Evolutionary conservation across 2,329 filamentous ascomycete species (phyloP).

Genomic region (Monilinia aucupariae): DNA sequence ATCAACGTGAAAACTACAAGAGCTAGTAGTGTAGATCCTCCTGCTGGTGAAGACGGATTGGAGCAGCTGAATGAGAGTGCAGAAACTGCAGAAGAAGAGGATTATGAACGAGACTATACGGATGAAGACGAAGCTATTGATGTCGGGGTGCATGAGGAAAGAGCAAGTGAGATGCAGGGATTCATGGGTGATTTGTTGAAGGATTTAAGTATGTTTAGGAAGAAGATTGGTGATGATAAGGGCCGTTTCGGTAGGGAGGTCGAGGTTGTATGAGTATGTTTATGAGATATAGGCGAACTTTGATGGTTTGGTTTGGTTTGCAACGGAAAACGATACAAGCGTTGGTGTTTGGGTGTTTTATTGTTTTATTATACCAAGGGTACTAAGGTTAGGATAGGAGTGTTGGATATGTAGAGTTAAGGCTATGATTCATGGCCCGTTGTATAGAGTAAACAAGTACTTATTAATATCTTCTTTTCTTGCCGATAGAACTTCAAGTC

Average conservation of each 20-base stretch:
- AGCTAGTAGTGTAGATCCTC: constrained; percentile 24
- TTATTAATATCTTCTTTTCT: neutral
- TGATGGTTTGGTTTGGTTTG: neutral
- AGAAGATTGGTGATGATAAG: constrained; percentile 81
- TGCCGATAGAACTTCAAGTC: neutral
- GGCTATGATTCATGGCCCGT: neutral
- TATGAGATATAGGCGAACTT: neutral
- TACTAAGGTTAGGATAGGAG: neutral
- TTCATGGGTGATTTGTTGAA: constrained; percentile 78
- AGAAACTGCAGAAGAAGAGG: neutral
- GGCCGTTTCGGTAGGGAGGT: constrained; percentile 47
- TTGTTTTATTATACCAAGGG: constrained; percentile 16
- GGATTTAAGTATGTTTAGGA: constrained; percentile 73
- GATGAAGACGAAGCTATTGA: constrained; percentile 56
- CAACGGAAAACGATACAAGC: neutral
- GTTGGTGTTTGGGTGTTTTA: constrained; percentile 11
- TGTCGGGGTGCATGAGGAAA: constrained; percentile 47
- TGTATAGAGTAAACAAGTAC: neutral
- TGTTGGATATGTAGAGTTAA: neutral
- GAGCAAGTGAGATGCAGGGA: constrained; percentile 66
- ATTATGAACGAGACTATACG: constrained; percentile 38
- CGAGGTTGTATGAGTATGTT: neutral
- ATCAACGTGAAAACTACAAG: constrained; percentile 52
- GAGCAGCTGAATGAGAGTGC: constrained; percentile 29
- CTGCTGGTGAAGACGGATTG: constrained; percentile 24